Base-by-base conservation (phyloP, 371 early-diverging fungal genomes). In the Mucor racemosus region DNA sequence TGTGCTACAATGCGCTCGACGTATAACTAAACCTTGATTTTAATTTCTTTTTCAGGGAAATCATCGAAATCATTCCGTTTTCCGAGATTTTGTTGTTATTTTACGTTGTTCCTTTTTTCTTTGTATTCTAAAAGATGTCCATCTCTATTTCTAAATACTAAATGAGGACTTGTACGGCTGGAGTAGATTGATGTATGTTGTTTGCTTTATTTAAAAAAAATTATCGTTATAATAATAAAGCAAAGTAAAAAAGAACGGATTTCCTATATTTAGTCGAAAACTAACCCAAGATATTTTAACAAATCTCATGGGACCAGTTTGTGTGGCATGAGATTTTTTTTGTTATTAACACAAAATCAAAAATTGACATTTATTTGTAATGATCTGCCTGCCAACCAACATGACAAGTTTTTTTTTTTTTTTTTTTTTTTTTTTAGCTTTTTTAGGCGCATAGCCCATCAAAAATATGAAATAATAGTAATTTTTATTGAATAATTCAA, bases 1-100 rank as follows among this genome's bases (percentile, higher is more conserved):
- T 41, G 62, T 62, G 41, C 15, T 14, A 63, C 64, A 63, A 63
- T 55, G 64, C 38, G 56, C 26, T 54, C 26, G 6, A 55, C 42
- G 40, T 55, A 17, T 21, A 50, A 10, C 9, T 15, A 33, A 42
- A 60, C 58, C 58, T 62, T 38, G 33, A 48, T n/a, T 33, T 60
- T 60, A 7, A 21, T 19, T 41, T 60, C 36, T 19, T 58, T 62
- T 36, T 62, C 54, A 19, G 61, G 40, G 50, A 50, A 50, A 50
- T 26, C 50, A 50, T 50, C 26, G 13, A 50, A 50, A 50, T 50
- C 26, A 6, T 62, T 62, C 62, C 62, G 62, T 39, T 48, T 62
- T 39, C 62, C 62, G 62, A 62, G 54, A 54, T 19, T 62, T 34
- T n/a, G 17, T 35, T 63, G 9, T 17, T 63, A 17, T 63, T 15